A percentile compares a stretch with the other conserved stretches of the same genome.
Conservation (phyloP, 164 flowering plant genomes). For the Amborella trichopoda region DNA sequence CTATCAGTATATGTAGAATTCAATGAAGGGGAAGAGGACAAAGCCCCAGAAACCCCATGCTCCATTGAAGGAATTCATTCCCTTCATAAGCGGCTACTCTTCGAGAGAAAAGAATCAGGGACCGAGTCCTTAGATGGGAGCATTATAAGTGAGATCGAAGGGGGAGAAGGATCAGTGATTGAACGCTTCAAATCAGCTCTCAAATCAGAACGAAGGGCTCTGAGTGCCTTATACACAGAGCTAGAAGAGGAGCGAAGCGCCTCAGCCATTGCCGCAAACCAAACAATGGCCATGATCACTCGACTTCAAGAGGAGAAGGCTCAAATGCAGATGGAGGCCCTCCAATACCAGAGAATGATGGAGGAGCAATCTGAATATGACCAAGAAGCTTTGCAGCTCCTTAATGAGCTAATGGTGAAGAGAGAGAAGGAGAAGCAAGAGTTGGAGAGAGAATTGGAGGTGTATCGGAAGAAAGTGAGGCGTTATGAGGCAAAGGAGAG, state of each 20-base stretch:
- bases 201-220: conserved; percentile 43
- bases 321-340: conserved; percentile 85
- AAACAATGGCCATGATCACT: conserved; percentile 96
- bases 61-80: conserved; percentile 24
- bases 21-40: conserved; percentile 52
- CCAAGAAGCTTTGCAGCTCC: conserved; percentile 70
- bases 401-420: conserved; percentile 78
- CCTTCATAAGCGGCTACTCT: conserved; percentile 31
- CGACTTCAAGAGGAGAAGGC: conserved; percentile 96
- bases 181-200: conserved; percentile 51
- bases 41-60: conserved; percentile 45
- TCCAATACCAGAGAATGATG: conserved; percentile 94
- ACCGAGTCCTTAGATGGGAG: conserved; percentile 59
- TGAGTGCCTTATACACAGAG: conserved; percentile 54
- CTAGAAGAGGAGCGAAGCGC: conserved; percentile 92
- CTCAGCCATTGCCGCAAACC: conserved; percentile 70
- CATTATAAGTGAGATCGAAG: conserved; percentile 42
- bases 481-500: conserved; percentile 45
- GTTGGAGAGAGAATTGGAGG: conserved; percentile 54
- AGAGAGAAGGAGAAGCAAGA: conserved; percentile 82
- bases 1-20: conserved; percentile 15
- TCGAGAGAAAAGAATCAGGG: conserved; percentile 36
- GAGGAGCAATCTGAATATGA: conserved; percentile 93
- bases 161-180: conserved; percentile 25
- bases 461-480: conserved; percentile 29